Evolutionary conservation across 495 filamentous ascomycete genomes (phyloP).

Genomic region (Cenococcum geophilum): DNA sequence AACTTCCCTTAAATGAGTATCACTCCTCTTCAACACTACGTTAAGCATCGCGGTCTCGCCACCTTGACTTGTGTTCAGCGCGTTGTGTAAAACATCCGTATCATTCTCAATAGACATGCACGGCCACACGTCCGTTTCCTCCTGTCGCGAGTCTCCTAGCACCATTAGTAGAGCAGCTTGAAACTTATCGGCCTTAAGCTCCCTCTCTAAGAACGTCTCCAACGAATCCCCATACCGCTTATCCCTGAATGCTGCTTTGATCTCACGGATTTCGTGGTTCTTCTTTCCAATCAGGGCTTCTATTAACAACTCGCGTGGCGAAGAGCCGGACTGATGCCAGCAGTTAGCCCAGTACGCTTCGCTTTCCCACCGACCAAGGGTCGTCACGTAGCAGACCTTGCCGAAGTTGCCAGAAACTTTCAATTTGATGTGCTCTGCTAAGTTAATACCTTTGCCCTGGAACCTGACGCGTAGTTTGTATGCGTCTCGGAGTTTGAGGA

Average conservation of each 20-base stretch:
- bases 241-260: not conserved
- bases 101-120: not conserved
- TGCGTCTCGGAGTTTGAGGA: not conserved
- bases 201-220: not conserved
- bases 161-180: not conserved
- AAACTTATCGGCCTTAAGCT: not conserved
- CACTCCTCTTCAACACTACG: not conserved
- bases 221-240: not conserved
- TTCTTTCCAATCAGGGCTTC: not conserved
- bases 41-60: not conserved
- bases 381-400: not conserved
- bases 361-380: not conserved
- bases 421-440: not conserved
- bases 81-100: not conserved
- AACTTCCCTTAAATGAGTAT: not conserved
- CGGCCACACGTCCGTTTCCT: not conserved
- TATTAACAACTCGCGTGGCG: not conserved
- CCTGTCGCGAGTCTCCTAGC: not conserved
- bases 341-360: not conserved
- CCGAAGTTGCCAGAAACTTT: not conserved
- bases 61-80: not conserved
- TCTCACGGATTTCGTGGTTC: not conserved
- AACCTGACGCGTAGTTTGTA: not conserved
- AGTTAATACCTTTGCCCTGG: constrained; percentile 37
- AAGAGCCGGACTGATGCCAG: not conserved